Evolutionary conservation across 2,329 filamentous ascomycete genomes (phyloP), one percentile per base, ranked within the genome.

Genomic region (Apiospora hydei): DNA sequence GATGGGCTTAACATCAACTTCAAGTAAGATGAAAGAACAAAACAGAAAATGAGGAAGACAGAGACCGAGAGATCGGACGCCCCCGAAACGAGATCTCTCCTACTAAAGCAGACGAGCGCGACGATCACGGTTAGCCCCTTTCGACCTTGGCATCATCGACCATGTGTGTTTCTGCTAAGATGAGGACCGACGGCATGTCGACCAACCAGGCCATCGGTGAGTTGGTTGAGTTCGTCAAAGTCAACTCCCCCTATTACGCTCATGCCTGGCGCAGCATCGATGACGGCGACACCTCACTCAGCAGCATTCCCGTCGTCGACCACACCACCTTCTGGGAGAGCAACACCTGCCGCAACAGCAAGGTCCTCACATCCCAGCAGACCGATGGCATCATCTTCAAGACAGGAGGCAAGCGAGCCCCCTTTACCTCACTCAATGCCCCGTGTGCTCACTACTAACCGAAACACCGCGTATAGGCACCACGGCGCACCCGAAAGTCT

Each of bases 381-480:
- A 64, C 5, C 1, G 53, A 64, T 38, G 53, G 53, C 18, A 64
- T 64, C 53, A 64, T 64, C 30, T 64, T 64, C 53, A 64, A 64
- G 53, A 64, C 53, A 64, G 53, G 53, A 64, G 53, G 53, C 18
- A 21, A 38, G 53, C 18, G 10, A 38, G 53, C 10, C 30, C 16
- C 18, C 5, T 26, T 26, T 10, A 51, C 3, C 26, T 30, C 2
- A 61, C 7, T 26, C 4, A 51, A 51, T 51, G 8, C 18, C 30
- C 1, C 18, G 47, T 21, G 16, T 57, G 30, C 21, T 6, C 8
- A n/a, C 53, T 8, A n/a, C 53, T 61, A n/a, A 61, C 30, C 30
- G 18, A 4, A 4, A 38, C 34, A 8, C 34, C 7, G 8, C 8
- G 30, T 21, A 18, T 30, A 64, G 53, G 53, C 18, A 64, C 53